Evolutionary conservation across 2,329 filamentous ascomycete genomes (phyloP).

Genomic region (Periconia macrospinosa): DNA sequence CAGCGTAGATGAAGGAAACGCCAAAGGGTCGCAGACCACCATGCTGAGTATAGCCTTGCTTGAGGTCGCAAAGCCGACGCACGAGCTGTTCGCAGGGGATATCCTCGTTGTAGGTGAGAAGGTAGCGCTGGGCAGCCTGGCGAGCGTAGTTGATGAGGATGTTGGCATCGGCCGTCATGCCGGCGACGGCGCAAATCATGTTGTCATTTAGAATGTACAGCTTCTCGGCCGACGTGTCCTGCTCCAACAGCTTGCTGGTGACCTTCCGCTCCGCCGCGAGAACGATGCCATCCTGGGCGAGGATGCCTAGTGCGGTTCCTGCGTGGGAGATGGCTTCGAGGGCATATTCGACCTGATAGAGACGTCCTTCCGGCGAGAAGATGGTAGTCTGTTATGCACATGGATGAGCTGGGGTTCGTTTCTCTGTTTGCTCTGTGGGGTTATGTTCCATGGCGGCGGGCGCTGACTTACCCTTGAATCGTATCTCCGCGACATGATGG

Average conservation of each 20-base stretch:
- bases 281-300: conserved; percentile 98
- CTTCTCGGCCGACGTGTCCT: conserved; percentile 99
- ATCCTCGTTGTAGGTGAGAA: conserved; percentile 99
- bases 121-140: conserved; percentile 94
- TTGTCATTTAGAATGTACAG: conserved; percentile 99
- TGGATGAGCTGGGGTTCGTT: neutral
- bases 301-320: conserved; percentile 92
- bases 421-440: conserved; percentile 1
- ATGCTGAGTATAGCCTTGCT: conserved; percentile 99
- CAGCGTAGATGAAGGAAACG: conserved; percentile 99
- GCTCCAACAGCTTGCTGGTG: conserved; percentile 97
- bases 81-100: conserved; percentile 99
- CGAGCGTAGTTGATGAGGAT: conserved; percentile 99
- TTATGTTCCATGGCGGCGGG: neutral
- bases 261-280: conserved; percentile 98
- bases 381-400: conserved; percentile 79
- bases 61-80: conserved; percentile 92
- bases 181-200: conserved; percentile 99
- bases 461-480: conserved; percentile 79
- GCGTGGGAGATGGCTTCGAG: conserved; percentile 98
- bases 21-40: conserved; percentile 97
- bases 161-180: conserved; percentile 99
- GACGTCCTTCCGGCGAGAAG: conserved; percentile 97
- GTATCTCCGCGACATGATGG: conserved; percentile 89
- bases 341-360: conserved; percentile 99